Base-by-base conservation (phyloP, 1,139 yeast species). In the Suhomyces panamericanus region DNA sequence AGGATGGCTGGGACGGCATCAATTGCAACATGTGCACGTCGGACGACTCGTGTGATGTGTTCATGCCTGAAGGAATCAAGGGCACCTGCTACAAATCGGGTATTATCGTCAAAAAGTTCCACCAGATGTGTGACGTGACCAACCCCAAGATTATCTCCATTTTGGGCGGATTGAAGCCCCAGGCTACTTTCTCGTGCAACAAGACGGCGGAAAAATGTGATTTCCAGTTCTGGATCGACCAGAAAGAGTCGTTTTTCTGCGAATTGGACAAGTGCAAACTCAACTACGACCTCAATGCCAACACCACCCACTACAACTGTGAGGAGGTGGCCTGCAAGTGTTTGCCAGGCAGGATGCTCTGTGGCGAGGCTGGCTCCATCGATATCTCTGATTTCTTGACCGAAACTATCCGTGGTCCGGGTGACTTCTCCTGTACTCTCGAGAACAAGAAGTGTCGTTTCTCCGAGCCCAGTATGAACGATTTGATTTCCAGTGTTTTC, bases 381-480 rank as follows among this genome's bases (percentile, higher is more conserved):
- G 99, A 93, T 65, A 88, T 93, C 36, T 85, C 96, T 1, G 98
- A 93, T 44, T 93, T 95, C 62, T 74, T 93, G 51, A 83, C 93
- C 1, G 95, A 90, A 62, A 87, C 96, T 2, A 90, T 93, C 49
- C 72, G 69, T 41, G 99, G 99, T 2, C 99, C 99, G 0, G 99
- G 96, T 30, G 93, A 87, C 53, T 91, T 93, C 57, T 69, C 81
- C 6, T 93, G 99, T 67, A 88, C 89, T 60, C 66, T 87, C 22
- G 63, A 66, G 6, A 65, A 77, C 12, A 77, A 73, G 35, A 66
- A 72, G 36, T 93, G 99, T 69, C 74, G 76, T 43, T 93, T 93
- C 60, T 84, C 93, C 3, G 99, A 93, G 62, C 98, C 99, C 32
- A 85, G 95, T 48, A 93, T 93, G 98, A 88, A 93, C 64, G 95